Evolutionary conservation across 2,329 filamentous ascomycete species (phyloP).

Genomic region (Exophiala viscosa): DNA sequence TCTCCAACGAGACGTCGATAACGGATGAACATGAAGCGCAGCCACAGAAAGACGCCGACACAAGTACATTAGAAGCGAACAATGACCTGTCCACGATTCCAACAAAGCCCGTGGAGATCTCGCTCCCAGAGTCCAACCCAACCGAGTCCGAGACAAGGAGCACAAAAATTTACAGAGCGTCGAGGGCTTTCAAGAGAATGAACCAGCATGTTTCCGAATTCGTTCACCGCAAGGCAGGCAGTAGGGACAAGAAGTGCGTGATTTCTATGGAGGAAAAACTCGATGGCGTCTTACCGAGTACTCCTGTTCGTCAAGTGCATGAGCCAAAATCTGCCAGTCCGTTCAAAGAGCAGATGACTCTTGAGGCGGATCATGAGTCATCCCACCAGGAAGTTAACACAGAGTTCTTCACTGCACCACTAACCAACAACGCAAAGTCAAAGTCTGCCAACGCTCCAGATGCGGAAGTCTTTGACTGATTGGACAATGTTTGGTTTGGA

Average conservation of each 20-base stretch:
- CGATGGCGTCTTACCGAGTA: not conserved
- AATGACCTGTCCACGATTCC: not conserved
- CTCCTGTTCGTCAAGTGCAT: not conserved
- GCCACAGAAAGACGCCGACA: not conserved
- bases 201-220: not conserved
- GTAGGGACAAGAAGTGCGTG: not conserved
- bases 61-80: not conserved
- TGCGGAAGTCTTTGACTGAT: not conserved
- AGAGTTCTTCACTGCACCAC: slow-evolving; percentile 9
- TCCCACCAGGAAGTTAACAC: slow-evolving; percentile 4
- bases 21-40: not conserved
- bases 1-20: not conserved
- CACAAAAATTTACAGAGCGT: not conserved
- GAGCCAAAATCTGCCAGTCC: not conserved
- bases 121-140: not conserved
- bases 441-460: not conserved
- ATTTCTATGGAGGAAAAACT: not conserved
- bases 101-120: not conserved
- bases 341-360: slow-evolving; percentile 7
- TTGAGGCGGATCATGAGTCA: slow-evolving; percentile 1
- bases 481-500: not conserved
- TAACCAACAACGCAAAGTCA: not conserved
- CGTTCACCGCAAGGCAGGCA: slow-evolving; percentile 1
- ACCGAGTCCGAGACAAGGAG: not conserved
- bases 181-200: not conserved